Percentiles rank a stretch among this genome's conserved stretches.
Conservation (phyloP, 169 alveolate species). For the Perkinsus marinus region DNA sequence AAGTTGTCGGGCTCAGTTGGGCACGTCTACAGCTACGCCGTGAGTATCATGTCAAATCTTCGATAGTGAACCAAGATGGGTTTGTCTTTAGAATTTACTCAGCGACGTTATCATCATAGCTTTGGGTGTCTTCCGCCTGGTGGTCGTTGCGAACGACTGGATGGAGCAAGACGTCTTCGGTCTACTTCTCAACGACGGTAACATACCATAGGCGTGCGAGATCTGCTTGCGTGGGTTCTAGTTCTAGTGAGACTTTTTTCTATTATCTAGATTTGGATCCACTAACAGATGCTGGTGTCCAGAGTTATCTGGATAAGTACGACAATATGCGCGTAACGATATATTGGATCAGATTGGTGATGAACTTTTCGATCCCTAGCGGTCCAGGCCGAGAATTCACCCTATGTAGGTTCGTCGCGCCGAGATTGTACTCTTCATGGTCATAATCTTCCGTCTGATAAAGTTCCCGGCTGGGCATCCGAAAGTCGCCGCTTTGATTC, state of each 20-base stretch:
- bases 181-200: neutral
- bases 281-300: neutral
- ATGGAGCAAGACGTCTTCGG: neutral
- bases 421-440: neutral
- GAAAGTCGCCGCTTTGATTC: neutral
- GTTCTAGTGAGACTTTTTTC: neutral
- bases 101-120: neutral
- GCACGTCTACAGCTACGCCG: neutral
- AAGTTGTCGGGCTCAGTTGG: neutral
- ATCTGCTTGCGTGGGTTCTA: neutral
- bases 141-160: neutral
- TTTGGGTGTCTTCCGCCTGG: neutral
- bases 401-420: neutral
- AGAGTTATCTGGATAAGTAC: neutral
- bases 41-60: neutral
- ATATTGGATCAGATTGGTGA: neutral
- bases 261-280: neutral
- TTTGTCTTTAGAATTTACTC: neutral
- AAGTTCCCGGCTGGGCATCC: neutral
- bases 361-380: neutral
- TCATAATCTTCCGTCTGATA: neutral
- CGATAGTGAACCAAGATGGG: no score
- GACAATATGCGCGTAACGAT: neutral
- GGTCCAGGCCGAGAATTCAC: no score
- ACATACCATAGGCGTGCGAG: neutral